Evolutionary conservation across 176 grass and related monocot genomes (phyloP), one percentile per base, ranked within the genome.

Genomic region (Luzula sylvatica): DNA sequence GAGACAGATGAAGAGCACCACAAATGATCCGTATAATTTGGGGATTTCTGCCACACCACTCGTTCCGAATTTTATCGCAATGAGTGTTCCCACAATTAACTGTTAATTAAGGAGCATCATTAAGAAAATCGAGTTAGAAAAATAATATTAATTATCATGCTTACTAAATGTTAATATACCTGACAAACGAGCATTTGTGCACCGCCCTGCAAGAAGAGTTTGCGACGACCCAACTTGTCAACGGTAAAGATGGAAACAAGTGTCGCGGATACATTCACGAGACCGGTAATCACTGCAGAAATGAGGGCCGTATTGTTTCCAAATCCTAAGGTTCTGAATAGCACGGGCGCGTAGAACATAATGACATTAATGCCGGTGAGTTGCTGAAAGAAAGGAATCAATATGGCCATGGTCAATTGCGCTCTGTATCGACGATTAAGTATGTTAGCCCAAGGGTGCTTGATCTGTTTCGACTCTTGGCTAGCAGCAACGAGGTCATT

Each of bases 351-450:
- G 41, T 78, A 78, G 29, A 78, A 78, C 58, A 55, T 69, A 12
- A 78, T 78, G 3, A 78, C 75, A 29, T 78, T 78, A 23, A 78
- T 78, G 23, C 75, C 75, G 13, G 75, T 78, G 51, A 78, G 14
- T 47, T 78, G 75, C 58, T 71, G 75, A 58, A 78, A 78, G 58
- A 71, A 58, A 8, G 75, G 75, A 40, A 78, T 78, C 50, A 71
- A 30, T 38, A 78, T 52, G 58, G 75, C 51, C 75, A 78, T 78
- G 12, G 42, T 71, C 41, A 78, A 62, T 44, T 78, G 75, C 0
- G 75, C 23, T 6, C 75, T 53, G 47, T 76, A 76, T 55, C 61
- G 60, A 35, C 65, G 55, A 29, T 47, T 62, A 42, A 61, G 9
- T 56, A 76, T 76, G 73, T 69, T 76, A 21, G 40, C 26, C 73